Base-by-base conservation (phyloP, 352 stramenopile species). In the Phytopythium delawarense region DNA sequence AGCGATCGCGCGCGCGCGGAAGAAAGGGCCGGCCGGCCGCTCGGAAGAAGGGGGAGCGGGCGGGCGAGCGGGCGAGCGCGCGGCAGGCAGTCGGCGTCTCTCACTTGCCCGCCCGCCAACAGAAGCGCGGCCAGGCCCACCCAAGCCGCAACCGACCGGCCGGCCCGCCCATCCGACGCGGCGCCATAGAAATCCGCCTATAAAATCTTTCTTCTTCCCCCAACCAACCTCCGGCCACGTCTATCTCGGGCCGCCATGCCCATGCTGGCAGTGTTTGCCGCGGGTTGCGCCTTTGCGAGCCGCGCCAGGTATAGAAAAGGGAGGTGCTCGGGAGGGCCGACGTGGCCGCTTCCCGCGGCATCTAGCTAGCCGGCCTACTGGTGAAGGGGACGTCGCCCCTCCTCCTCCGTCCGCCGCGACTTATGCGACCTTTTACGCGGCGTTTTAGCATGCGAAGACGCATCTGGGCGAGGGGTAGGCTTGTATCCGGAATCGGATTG, bases 171-270 rank as follows among this genome's bases (percentile, higher is more conserved):
- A 59, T 49, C 53, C 48, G 28, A 35, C 28, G 23, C 51, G 25
- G 32, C 52, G 20, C 52, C 52, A 59, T 59, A 59, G 35, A 59
- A 59, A 59, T 35, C n/a, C 35, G 35, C 53, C 53, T 59, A 49
- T 59, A 46, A 59, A 59, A 59, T 59, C 53, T 59, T 59, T 48
- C 28, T 32, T 16, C 52, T 28, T 16, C 52, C 34, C 32, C n/a
- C 34, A 21, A n/a, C 34, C 51, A 28, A 25, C 51, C 50, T 28
- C 42, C 42, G n/a, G 28, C 28, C 52, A 46, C 52, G 52, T 42
- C 52, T 58, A 58, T 58, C 52, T 58, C 52, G 30, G 52, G 52
- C 52, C 21, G 13, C 12, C 25, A 4, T n/a, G n/a, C n/a, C 50
- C 16, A 35, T 18, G 30, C 50, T 35, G 21, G 30, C 9, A n/a